phyloP scores from a whole-genome alignment of 768 basidiomycete genomes.

The Mycena polygramma region DNA sequence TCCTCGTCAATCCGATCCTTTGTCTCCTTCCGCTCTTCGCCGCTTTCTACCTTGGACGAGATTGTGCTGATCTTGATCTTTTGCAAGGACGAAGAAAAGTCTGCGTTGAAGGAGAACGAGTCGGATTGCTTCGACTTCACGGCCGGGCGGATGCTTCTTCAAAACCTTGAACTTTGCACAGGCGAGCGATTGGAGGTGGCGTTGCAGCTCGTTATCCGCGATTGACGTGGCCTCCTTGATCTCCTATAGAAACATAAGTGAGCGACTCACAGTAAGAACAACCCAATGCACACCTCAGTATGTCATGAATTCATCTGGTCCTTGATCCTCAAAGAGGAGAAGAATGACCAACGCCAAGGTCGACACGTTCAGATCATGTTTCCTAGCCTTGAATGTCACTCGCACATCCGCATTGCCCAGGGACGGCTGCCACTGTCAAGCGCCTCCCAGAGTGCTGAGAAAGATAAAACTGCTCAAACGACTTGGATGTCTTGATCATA shows the following conservation, averaged over 20 bases:
- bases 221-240: slow-evolving; percentile 84
- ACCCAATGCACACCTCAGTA: slow-evolving; percentile 71
- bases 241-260: slow-evolving; percentile 65
- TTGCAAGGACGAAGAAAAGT: slow-evolving; percentile 85
- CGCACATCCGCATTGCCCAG: slow-evolving; percentile 92
- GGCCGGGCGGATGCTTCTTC: slow-evolving; percentile 89
- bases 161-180: slow-evolving; percentile 95
- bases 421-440: slow-evolving; percentile 91
- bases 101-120: slow-evolving; percentile 89
- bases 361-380: slow-evolving; percentile 93
- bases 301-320: slow-evolving; percentile 76
- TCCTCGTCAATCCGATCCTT: slow-evolving; percentile 93
- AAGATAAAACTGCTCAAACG: slow-evolving; percentile 92
- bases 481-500: slow-evolving; percentile 74
- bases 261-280: not conserved
- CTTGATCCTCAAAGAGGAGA: slow-evolving; percentile 84
- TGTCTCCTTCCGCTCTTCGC: slow-evolving; percentile 92
- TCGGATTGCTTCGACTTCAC: slow-evolving; percentile 84
- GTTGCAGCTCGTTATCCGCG: slow-evolving; percentile 81
- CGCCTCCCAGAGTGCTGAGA: slow-evolving; percentile 90
- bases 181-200: slow-evolving; percentile 96
- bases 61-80: slow-evolving; percentile 95
- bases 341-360: slow-evolving; percentile 91
- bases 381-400: slow-evolving; percentile 81
- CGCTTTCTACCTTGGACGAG: slow-evolving; percentile 87